Conservation (phyloP, 148 eudicot species). For the Limonium bicolor region DNA sequence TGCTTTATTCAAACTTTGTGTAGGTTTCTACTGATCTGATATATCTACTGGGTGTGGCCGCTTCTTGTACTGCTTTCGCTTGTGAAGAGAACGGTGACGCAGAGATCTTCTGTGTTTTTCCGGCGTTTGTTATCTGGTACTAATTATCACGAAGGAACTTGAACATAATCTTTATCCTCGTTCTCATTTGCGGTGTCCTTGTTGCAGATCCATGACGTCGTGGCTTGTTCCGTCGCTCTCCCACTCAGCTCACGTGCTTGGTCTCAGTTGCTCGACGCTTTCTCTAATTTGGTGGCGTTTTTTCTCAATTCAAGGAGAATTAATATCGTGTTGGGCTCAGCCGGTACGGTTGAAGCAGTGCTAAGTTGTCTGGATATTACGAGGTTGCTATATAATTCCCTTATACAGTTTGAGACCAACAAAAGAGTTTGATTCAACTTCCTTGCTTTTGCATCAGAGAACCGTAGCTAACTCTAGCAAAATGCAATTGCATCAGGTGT, state of each 20-base stretch:
- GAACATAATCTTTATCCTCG: background rate
- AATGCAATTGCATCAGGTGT: conserved; percentile 26
- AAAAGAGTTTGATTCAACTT: no score
- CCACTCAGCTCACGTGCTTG: conserved; percentile 41
- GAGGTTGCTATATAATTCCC: conserved; percentile 23
- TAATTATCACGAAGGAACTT: background rate
- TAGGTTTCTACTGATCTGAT: conserved; percentile 60
- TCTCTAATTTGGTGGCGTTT: conserved; percentile 26
- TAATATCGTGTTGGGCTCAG: conserved; percentile 18
- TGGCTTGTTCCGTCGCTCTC: conserved; percentile 29
- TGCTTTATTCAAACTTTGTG: conserved; percentile 2
- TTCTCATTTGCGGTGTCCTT: conserved; percentile 1
- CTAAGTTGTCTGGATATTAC: conserved; percentile 50
- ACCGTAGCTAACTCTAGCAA: no score
- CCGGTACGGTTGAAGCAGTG: conserved; percentile 26
- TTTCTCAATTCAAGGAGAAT: conserved; percentile 22
- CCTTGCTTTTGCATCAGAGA: no score
- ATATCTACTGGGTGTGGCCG: conserved; percentile 45
- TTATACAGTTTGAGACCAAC: no score
- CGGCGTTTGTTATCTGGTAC: conserved; percentile 37
- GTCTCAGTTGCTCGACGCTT: conserved; percentile 47
- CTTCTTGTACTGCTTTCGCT: no score
- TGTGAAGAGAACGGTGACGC: no score
- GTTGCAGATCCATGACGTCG: conserved; percentile 43
- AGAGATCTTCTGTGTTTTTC: no score